Evolutionary conservation across 2,329 filamentous ascomycete species (phyloP).

Genomic region (Alternaria incomplexa): DNA sequence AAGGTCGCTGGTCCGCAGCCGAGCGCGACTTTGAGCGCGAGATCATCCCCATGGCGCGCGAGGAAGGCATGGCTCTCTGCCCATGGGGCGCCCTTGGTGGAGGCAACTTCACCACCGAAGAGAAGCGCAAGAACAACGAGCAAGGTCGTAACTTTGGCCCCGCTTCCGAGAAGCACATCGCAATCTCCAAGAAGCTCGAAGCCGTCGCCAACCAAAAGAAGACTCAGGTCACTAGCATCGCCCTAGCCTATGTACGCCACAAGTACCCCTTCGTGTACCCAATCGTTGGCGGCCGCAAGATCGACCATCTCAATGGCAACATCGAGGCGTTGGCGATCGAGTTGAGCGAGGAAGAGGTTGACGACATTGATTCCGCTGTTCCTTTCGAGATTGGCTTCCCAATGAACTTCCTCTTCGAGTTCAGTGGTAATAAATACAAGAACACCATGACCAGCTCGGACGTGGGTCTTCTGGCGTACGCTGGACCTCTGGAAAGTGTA

Average conservation of each 20-base stretch:
- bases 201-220: conserved; percentile 64
- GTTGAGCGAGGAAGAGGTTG: conserved; percentile 60
- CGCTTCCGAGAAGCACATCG: conserved; percentile 58
- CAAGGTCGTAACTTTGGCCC: conserved; percentile 43
- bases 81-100: conserved; percentile 62
- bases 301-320: conserved; percentile 72
- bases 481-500: conserved; percentile 37
- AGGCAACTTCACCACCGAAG: conserved; percentile 50
- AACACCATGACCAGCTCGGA: conserved; percentile 36
- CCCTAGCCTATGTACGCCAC: conserved; percentile 74
- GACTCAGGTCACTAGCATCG: conserved; percentile 63
- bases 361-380: conserved; percentile 59
- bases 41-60: conserved; percentile 69
- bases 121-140: conserved; percentile 37
- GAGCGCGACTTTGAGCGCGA: conserved; percentile 72
- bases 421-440: conserved; percentile 34
- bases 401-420: conserved; percentile 50
- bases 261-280: conserved; percentile 78
- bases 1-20: conserved; percentile 67
- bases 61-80: conserved; percentile 67
- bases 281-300: conserved; percentile 74
- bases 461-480: conserved; percentile 33
- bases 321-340: conserved; percentile 61
- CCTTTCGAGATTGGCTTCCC: conserved; percentile 65
- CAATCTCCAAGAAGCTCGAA: conserved; percentile 64